Conservation (phyloP, 805 yeast genomes). For the Candida sithepensis region DNA sequence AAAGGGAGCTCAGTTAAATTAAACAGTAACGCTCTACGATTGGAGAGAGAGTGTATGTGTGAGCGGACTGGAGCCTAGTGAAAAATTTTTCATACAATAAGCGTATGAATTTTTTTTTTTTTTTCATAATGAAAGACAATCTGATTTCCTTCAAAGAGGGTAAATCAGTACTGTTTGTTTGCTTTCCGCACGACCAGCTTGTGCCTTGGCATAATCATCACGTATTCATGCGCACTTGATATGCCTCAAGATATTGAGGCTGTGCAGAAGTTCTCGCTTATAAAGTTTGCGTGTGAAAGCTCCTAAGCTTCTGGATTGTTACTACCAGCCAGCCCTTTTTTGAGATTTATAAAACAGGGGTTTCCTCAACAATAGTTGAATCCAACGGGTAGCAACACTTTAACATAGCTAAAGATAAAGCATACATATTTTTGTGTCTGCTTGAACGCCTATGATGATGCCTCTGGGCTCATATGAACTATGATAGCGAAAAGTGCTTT, state of each 20-base stretch:
- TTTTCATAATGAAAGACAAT: background rate
- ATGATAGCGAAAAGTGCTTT: background rate
- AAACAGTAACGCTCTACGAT: background rate
- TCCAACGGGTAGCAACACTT: no score
- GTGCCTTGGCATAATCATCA: background rate
- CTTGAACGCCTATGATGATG: no score
- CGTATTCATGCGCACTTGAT: background rate
- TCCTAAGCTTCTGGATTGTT: no score
- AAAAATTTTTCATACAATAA: constrained; percentile 22
- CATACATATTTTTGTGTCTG: no score
- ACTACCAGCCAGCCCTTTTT: no score
- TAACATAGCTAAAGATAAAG: no score
- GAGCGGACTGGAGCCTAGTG: constrained; percentile 7
- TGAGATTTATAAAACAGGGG: no score
- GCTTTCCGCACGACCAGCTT: background rate
- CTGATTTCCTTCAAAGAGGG: background rate
- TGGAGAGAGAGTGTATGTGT: constrained; percentile 1
- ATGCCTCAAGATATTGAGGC: no score
- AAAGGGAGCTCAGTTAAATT: constrained; percentile 1
- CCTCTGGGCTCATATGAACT: no score
- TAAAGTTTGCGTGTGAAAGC: no score
- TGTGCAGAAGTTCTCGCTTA: no score
- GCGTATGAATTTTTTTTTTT: constrained; percentile 12
- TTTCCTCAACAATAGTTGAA: no score
- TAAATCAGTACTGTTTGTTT: background rate